Percentiles rank a stretch among this genome's conserved stretches.
Conservation (phyloP, 2,329 filamentous ascomycete species). For the Ceratocystis colombiana region DNA sequence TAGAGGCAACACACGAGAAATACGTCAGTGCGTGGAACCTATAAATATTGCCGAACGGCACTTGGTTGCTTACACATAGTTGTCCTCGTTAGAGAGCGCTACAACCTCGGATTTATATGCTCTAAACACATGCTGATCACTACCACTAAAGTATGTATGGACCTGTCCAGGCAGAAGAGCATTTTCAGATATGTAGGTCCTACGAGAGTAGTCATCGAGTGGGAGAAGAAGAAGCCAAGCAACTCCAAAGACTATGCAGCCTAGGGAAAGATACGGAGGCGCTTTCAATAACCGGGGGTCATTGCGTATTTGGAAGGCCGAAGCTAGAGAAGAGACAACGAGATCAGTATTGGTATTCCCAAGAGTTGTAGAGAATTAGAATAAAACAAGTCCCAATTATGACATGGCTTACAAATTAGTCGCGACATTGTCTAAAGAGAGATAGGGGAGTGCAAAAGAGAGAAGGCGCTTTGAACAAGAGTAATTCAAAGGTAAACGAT, state of each 20-base stretch:
- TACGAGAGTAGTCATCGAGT: conserved; percentile 78
- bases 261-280: conserved; percentile 75
- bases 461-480: conserved; percentile 24
- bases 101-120: conserved; percentile 81
- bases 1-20: conserved; percentile 28
- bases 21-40: not conserved
- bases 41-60: not conserved
- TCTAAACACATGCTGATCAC: conserved; percentile 87
- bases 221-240: conserved; percentile 85
- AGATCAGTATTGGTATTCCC: not conserved
- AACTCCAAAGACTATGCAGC: conserved; percentile 76
- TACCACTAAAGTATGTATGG: conserved; percentile 93
- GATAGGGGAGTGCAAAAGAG: not conserved
- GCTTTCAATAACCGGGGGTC: conserved; percentile 74
- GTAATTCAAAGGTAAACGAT: conserved; percentile 18
- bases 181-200: conserved; percentile 96
- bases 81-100: conserved; percentile 44
- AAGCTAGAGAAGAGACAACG: conserved; percentile 34
- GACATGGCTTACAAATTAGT: conserved; percentile 22
- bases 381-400: not conserved
- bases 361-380: not conserved
- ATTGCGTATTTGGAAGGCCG: conserved; percentile 60
- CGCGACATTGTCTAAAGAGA: conserved; percentile 23
- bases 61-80: conserved; percentile 40
- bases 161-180: conserved; percentile 91